phyloP scores from a whole-genome alignment of 2,329 filamentous ascomycete species.

The Beauveria brongniartii region DNA sequence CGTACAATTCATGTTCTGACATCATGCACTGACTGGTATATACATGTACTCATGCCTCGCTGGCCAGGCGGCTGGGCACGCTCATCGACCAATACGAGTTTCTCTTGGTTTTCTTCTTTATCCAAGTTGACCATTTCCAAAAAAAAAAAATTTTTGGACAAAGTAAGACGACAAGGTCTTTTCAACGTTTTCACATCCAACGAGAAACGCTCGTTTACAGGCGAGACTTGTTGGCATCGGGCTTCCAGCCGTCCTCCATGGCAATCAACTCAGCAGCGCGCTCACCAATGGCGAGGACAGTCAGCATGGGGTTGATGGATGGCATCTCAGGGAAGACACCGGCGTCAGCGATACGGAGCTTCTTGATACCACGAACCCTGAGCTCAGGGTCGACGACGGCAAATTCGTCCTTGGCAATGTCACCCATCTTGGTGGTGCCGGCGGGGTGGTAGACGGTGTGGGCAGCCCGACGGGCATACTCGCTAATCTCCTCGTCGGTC shows the following conservation, averaged over 20 bases:
- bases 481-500: slow-evolving; percentile 70
- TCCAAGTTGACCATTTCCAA: background rate
- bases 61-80: background rate
- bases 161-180: background rate
- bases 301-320: slow-evolving; percentile 85
- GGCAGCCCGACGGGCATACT: slow-evolving; percentile 72
- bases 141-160: background rate
- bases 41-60: background rate
- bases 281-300: slow-evolving; percentile 77
- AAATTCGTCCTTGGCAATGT: slow-evolving; percentile 56
- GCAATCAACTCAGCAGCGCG: slow-evolving; percentile 72
- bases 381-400: slow-evolving; percentile 76
- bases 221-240: slow-evolving; percentile 14
- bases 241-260: slow-evolving; percentile 52
- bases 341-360: slow-evolving; percentile 73
- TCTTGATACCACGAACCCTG: slow-evolving; percentile 63
- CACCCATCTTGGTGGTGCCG: slow-evolving; percentile 86
- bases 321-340: slow-evolving; percentile 85
- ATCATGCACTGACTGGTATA: background rate
- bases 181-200: background rate
- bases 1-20: slow-evolving; percentile 2
- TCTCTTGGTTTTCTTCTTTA: background rate
- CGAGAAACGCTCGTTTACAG: background rate
- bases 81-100: background rate
- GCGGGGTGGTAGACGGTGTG: slow-evolving; percentile 89